These are phyloP conservation scores for Cyberlindnera meyerae DNA, from an alignment of 805 yeast species.

Conservation along the genomic window DNA sequence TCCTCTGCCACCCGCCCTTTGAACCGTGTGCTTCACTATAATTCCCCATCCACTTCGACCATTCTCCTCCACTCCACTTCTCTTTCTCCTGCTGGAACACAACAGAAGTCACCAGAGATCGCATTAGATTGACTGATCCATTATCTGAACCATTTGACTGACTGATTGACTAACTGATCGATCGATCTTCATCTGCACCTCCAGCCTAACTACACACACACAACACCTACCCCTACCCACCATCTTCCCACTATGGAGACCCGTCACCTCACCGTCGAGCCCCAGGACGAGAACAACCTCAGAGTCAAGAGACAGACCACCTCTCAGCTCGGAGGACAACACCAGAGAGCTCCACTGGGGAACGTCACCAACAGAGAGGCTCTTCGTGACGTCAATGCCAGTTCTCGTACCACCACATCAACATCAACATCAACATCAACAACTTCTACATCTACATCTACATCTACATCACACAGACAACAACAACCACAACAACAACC, in stretches of 20 bases:
- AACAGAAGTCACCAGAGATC: no score
- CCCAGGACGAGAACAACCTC: conserved; percentile 22
- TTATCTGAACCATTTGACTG: no score
- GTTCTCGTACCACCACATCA: not conserved
- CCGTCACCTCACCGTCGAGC: conserved; percentile 6
- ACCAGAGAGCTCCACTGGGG: conserved; percentile 23
- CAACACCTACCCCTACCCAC: no score
- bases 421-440: conserved; percentile 35
- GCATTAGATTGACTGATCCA: no score
- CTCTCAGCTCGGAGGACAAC: conserved; percentile 27
- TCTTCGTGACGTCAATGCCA: not conserved
- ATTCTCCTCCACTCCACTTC: no score
- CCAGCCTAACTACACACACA: no score
- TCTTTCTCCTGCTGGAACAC: no score
- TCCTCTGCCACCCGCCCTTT: no score
- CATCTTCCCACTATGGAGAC: not conserved
- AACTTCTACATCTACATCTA: conserved; percentile 25
- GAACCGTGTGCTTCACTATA: no score
- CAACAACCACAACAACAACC: conserved; percentile 2
- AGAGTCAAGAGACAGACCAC: conserved; percentile 18
- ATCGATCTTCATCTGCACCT: no score
- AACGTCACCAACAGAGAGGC: conserved; percentile 26
- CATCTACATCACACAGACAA: conserved; percentile 10
- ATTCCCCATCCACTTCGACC: no score
- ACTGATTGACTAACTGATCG: no score